Evolutionary conservation across 768 basidiomycete species (phyloP), one percentile per base, ranked within the genome.

Genomic region (Psilocybe sp.): DNA sequence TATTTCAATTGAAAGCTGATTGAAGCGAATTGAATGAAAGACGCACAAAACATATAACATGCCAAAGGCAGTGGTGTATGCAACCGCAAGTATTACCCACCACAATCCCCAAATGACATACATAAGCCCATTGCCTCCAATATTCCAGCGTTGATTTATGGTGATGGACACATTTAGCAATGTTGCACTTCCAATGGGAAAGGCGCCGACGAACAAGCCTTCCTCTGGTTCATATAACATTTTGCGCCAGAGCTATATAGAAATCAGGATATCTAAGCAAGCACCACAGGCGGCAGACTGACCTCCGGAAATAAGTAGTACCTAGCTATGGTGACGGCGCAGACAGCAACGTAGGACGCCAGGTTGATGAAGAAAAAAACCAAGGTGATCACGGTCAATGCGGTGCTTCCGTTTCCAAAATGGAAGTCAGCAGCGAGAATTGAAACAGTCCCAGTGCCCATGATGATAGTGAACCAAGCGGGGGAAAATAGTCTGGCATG

Each of bases 71-170:
- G 54, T 55, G 18, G 33, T 36, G 10, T 79, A 53, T 0, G 85
- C 81, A 7, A 85, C 42, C 0, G 64, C 68, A 1, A 79, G 64
- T 50, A 85, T 82, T 33, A 80, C 31, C 86, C 84, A 87, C 85
- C 86, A 89, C 19, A 84, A 57, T 6, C 60, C 78, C 79, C 84
- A 85, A 23, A 85, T 58, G n/a, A 66, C 52, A 44, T 76, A 81
- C 8, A 84, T 60, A 60, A 84, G 80, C 1, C 56, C 44, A 14
- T 54, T 67, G 7, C 81, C 81, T 0, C 78, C 79, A 48, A 84
- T 74, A 14, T 62, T 60, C 52, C 70, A 77, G 49, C 67, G 62
- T n/a, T 64, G 53, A 52, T 77, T 61, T 13, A 81, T 62, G 19
- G 76, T 64, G 1, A 64, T 64, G n/a, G 77, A 66, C 1, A 74